phyloP scores from a whole-genome alignment of 768 basidiomycete species.

The Suillus subaureus region DNA sequence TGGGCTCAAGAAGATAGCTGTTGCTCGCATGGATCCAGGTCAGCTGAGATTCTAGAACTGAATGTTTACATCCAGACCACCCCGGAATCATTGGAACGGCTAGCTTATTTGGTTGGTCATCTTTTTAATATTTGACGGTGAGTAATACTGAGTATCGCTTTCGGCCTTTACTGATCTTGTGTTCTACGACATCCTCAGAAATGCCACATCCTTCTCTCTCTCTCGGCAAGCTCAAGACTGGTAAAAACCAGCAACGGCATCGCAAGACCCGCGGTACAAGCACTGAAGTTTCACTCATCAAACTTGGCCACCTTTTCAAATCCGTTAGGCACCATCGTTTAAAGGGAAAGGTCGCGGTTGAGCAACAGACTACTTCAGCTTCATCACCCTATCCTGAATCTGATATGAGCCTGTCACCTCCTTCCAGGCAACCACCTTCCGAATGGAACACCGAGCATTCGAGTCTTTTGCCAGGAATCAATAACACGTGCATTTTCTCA shows the following conservation, averaged over 20 bases:
- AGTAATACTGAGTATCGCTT: neutral
- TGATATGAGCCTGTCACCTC: neutral
- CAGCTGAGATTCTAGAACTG: neutral
- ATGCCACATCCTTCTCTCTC: slow-evolving; percentile 2
- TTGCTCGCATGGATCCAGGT: neutral
- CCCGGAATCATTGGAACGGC: neutral
- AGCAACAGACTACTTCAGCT: neutral
- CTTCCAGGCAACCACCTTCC: neutral
- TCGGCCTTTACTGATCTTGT: neutral
- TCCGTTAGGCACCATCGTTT: neutral
- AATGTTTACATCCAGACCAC: neutral
- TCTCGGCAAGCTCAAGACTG: neutral
- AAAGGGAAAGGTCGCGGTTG: neutral
- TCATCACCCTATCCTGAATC: neutral
- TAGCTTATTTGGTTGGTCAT: neutral
- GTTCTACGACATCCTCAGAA: neutral
- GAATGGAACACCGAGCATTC: neutral
- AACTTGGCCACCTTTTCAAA: neutral
- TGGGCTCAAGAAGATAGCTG: neutral
- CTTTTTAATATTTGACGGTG: neutral
- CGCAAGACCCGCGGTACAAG: neutral
- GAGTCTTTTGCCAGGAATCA: neutral
- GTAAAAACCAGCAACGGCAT: neutral
- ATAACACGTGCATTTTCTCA: neutral
- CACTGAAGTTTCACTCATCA: neutral